A percentile compares a stretch with the other conserved stretches of the same genome.
Evolutionary conservation across 306 rosid species (phyloP).

Genomic region (Corylus avellana): DNA sequence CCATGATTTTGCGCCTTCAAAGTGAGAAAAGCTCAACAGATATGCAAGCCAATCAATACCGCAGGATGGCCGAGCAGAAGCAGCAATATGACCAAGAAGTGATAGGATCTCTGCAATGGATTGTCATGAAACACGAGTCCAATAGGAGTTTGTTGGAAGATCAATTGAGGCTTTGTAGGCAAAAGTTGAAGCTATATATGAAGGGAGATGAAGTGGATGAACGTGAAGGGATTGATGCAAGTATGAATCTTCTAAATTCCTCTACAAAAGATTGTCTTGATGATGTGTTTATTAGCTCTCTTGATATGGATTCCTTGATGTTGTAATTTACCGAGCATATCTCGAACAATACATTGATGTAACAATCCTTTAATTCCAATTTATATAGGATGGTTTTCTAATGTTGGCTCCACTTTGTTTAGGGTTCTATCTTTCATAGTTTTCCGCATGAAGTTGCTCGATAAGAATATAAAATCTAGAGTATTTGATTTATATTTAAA

Average conservation of each 20-base stretch:
- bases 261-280: conserved; percentile 28
- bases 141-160: conserved; percentile 45
- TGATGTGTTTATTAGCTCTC: conserved; percentile 20
- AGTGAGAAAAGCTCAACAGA: conserved; percentile 59
- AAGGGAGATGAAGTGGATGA: conserved; percentile 32
- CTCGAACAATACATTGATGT: conserved; percentile 17
- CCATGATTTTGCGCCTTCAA: conserved; percentile 74
- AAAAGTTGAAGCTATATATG: conserved; percentile 34
- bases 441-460: too few relatives aligned
- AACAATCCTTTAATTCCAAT: neutral
- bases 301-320: conserved; percentile 20
- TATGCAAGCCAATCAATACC: conserved; percentile 65
- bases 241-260: conserved; percentile 22
- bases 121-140: conserved; percentile 34
- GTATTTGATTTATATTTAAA: too few relatives aligned
- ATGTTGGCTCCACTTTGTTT: too few relatives aligned
- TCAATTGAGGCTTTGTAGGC: conserved; percentile 36
- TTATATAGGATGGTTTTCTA: conserved; percentile 7
- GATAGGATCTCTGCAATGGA: conserved; percentile 48
- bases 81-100: conserved; percentile 50
- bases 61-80: conserved; percentile 60
- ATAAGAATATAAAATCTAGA: too few relatives aligned
- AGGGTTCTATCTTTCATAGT: too few relatives aligned
- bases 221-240: conserved; percentile 22
- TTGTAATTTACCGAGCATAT: conserved; percentile 34